A percentile compares a stretch with the other conserved stretches of the same genome.
Evolutionary conservation across 805 yeast species (phyloP).

Genomic region (Schizosaccharomyces lindneri): DNA sequence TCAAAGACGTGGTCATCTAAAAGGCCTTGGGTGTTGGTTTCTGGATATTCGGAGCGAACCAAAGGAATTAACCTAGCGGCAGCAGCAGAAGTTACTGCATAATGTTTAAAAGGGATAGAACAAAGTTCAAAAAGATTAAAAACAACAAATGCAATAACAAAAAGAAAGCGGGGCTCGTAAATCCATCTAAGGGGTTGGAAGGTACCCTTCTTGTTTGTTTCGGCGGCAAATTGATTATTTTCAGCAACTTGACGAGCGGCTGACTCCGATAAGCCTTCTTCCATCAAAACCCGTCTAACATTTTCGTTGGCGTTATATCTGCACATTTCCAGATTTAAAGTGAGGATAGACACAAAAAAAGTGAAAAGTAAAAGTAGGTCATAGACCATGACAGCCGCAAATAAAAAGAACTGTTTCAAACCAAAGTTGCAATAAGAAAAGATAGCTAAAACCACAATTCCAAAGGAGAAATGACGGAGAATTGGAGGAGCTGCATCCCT

Average conservation of each 20-base stretch:
- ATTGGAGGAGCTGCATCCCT: slow-evolving; percentile 24
- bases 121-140: slow-evolving; percentile 17
- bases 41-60: slow-evolving; percentile 4
- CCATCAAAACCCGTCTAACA: slow-evolving; percentile 61
- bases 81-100: slow-evolving; percentile 4
- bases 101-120: slow-evolving; percentile 12
- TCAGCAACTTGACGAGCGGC: slow-evolving; percentile 42
- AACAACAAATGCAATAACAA: slow-evolving; percentile 9
- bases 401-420: slow-evolving; percentile 53
- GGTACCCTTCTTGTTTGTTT: background rate
- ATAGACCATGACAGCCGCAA: slow-evolving; percentile 42
- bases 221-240: background rate
- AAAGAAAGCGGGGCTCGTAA: no score
- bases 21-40: slow-evolving; percentile 2
- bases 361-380: slow-evolving; percentile 57
- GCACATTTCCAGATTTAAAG: slow-evolving; percentile 71
- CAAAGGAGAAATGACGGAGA: slow-evolving; percentile 52
- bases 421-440: slow-evolving; percentile 39
- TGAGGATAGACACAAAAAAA: slow-evolving; percentile 58
- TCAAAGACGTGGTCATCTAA: slow-evolving; percentile 2
- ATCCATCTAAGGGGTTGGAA: no score
- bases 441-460: slow-evolving; percentile 38
- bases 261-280: slow-evolving; percentile 59
- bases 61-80: slow-evolving; percentile 6
- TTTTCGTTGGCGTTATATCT: slow-evolving; percentile 61